These are phyloP conservation scores for Saprolegnia parasitica DNA, from an alignment of 352 stramenopile species.

Conservation along the genomic window DNA sequence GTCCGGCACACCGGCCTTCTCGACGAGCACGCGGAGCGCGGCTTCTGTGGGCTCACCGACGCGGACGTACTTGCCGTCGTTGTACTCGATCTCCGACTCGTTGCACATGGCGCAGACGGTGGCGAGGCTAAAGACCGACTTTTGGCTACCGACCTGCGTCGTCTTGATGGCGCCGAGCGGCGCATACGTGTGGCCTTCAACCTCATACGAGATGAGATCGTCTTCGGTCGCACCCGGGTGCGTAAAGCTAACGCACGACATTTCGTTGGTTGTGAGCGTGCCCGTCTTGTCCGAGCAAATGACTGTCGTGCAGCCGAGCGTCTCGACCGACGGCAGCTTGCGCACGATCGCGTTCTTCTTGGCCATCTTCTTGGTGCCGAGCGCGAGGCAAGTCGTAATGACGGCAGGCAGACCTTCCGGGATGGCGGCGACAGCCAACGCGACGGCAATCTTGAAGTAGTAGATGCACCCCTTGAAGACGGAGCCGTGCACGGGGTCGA, in stretches of 20 bases:
- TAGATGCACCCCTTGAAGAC: slow-evolving; percentile 96
- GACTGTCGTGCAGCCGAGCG: slow-evolving; percentile 93
- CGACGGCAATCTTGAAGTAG: slow-evolving; percentile 99
- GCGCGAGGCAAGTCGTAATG: slow-evolving; percentile 96
- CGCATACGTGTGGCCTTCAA: slow-evolving; percentile 94
- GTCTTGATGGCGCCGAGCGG: slow-evolving; percentile 66
- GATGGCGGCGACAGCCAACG: slow-evolving; percentile 97
- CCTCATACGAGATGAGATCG: slow-evolving; percentile 83
- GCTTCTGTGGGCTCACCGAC: slow-evolving; percentile 97
- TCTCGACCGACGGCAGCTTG: slow-evolving; percentile 97
- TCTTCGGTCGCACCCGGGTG: slow-evolving; percentile 59
- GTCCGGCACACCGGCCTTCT: slow-evolving; percentile 91
- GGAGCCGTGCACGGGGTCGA: slow-evolving; percentile 78
- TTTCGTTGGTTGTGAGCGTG: slow-evolving; percentile 98
- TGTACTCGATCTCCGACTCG: slow-evolving; percentile 90
- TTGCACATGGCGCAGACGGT: slow-evolving; percentile 96
- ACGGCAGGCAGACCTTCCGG: slow-evolving; percentile 98
- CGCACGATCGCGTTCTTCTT: slow-evolving; percentile 98
- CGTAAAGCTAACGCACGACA: slow-evolving; percentile 87
- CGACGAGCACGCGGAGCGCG: slow-evolving; percentile 91
- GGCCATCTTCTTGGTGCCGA: slow-evolving; percentile 95
- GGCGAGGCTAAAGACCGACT: slow-evolving; percentile 78
- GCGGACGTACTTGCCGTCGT: slow-evolving; percentile 82
- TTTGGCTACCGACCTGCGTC: slow-evolving; percentile 45
- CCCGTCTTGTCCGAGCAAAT: slow-evolving; percentile 94